These are phyloP conservation scores for Lathyrus tuberosus DNA, from an alignment of 306 rosid species.

Conservation along the genomic window DNA sequence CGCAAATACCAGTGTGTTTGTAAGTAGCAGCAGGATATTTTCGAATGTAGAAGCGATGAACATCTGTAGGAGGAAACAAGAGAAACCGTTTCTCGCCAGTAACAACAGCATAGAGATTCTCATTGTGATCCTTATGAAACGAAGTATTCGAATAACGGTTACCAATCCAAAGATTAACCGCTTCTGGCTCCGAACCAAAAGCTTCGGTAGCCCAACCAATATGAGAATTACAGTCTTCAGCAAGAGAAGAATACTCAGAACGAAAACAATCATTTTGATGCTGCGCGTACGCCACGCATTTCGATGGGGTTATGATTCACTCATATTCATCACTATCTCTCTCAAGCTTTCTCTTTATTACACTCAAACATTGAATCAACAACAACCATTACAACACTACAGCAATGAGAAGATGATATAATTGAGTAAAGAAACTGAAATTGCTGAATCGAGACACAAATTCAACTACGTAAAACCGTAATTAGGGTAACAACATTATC, in stretches of 20 bases:
- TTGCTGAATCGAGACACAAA: too few species aligned
- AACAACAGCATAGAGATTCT: constrained; percentile 84
- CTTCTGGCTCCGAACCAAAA: constrained; percentile 66
- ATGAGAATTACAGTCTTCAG: too few species aligned
- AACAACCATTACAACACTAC: too few species aligned
- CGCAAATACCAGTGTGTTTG: constrained; percentile 48
- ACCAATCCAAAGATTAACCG: constrained; percentile 83
- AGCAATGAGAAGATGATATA: too few species aligned
- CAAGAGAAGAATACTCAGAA: constrained; percentile 59
- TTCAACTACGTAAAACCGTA: too few species aligned
- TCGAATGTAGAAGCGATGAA: constrained; percentile 70
- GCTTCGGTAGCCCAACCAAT: constrained; percentile 74
- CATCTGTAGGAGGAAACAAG: constrained; percentile 79
- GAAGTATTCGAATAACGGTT: too few species aligned
- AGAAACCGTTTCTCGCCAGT: constrained; percentile 72
- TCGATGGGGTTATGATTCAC: too few species aligned
- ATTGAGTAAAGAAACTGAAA: too few species aligned
- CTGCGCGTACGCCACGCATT: constrained; percentile 69
- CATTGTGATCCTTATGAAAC: constrained; percentile 83
- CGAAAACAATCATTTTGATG: constrained; percentile 82
- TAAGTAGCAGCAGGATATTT: constrained; percentile 70
- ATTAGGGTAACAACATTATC: too few species aligned
- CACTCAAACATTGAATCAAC: too few species aligned
- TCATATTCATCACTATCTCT: too few species aligned
- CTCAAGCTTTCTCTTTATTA: too few species aligned